A percentile compares a stretch with the other conserved stretches of the same genome.
Conservation (phyloP, 495 filamentous ascomycete species). For the Neurospora discreta region DNA sequence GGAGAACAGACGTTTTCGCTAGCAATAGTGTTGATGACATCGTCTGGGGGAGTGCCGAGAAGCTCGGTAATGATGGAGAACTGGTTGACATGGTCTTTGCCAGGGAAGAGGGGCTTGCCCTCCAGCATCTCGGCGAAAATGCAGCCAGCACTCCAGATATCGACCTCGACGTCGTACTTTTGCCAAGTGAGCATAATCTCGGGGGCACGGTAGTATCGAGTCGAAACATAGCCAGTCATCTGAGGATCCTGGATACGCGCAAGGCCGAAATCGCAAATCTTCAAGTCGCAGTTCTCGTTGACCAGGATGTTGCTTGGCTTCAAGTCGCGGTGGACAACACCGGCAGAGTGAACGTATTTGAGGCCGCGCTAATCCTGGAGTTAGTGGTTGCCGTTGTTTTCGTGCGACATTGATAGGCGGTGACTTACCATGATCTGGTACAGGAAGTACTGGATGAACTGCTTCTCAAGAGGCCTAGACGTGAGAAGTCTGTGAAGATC, state of each 20-base stretch:
- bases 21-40: constrained; percentile 97
- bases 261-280: constrained; percentile 98
- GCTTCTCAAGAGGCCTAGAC: constrained; percentile 91
- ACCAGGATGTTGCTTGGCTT: constrained; percentile 98
- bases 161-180: constrained; percentile 98
- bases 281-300: constrained; percentile 98
- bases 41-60: constrained; percentile 92
- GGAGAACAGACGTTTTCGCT: constrained; percentile 78
- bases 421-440: constrained; percentile 87
- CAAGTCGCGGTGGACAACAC: constrained; percentile 92
- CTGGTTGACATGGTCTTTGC: constrained; percentile 98
- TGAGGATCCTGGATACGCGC: constrained; percentile 98
- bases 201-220: constrained; percentile 93
- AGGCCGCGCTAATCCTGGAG: constrained; percentile 60
- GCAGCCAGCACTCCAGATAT: constrained; percentile 98
- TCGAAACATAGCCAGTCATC: constrained; percentile 99
- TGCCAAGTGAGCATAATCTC: constrained; percentile 99
- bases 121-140: constrained; percentile 99
- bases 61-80: constrained; percentile 99
- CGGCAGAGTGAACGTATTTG: constrained; percentile 98
- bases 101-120: constrained; percentile 95
- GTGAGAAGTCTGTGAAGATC: constrained; percentile 93
- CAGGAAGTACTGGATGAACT: constrained; percentile 99
- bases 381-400: neutral
- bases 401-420: neutral